phyloP scores from a whole-genome alignment of 768 basidiomycete species.

The Amanita rimosa region DNA sequence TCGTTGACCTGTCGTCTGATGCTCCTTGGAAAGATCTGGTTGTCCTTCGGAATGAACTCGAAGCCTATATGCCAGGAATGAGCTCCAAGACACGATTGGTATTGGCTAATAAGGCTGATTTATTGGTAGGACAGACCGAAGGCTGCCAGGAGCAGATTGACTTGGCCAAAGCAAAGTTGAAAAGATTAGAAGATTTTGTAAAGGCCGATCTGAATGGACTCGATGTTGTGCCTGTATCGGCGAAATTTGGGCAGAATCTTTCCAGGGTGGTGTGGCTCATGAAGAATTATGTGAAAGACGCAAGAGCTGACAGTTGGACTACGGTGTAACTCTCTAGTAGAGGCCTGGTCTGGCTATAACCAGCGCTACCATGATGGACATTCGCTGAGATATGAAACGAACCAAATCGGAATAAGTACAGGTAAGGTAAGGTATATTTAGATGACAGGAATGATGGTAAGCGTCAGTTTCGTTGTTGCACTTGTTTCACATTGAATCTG shows the following conservation, averaged over 20 bases:
- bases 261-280: constrained; percentile 56
- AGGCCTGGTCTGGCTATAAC: too few species aligned
- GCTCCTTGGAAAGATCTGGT: constrained; percentile 56
- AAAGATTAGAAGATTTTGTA: constrained; percentile 45
- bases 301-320: too few species aligned
- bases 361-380: too few species aligned
- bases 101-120: constrained; percentile 91
- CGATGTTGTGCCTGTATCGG: constrained; percentile 76
- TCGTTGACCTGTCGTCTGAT: constrained; percentile 70
- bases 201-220: constrained; percentile 34
- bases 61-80: constrained; percentile 72
- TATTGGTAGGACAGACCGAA: constrained; percentile 28
- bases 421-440: too few species aligned
- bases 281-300: constrained; percentile 48
- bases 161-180: constrained; percentile 46
- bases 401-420: too few species aligned
- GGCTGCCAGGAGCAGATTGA: constrained; percentile 26
- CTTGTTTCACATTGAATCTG: too few species aligned
- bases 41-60: constrained; percentile 71
- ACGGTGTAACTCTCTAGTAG: too few species aligned
- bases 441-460: too few species aligned
- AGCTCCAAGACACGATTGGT: constrained; percentile 69
- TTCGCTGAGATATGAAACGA: too few species aligned
- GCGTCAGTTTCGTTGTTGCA: too few species aligned
- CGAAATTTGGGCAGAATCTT: constrained; percentile 80